These are phyloP conservation scores for Dendrobium officinale DNA, from an alignment of 106 monocot species.

Conservation along the genomic window DNA sequence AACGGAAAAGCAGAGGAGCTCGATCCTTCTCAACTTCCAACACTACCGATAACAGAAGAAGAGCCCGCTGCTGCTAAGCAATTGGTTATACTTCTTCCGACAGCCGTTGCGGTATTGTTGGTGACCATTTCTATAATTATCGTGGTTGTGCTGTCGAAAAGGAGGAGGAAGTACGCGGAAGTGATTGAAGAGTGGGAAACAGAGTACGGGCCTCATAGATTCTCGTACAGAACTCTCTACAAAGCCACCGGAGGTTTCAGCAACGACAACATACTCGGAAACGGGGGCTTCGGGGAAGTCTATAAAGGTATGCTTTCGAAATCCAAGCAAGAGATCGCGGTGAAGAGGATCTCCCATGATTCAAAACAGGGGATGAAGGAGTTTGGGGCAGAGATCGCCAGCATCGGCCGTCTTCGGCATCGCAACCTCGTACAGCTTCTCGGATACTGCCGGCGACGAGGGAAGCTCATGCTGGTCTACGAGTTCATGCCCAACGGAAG, in stretches of 20 bases:
- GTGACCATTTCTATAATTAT: not conserved
- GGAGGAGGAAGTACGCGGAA: slow-evolving; percentile 38
- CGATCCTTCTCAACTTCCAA: slow-evolving; percentile 30
- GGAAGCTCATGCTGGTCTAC: slow-evolving; percentile 64
- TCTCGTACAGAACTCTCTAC: slow-evolving; percentile 52
- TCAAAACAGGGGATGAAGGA: slow-evolving; percentile 56
- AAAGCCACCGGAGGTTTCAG: slow-evolving; percentile 65
- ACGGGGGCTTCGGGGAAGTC: slow-evolving; percentile 72
- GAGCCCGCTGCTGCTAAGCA: not conserved
- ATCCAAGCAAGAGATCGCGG: slow-evolving; percentile 49
- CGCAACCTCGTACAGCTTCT: slow-evolving; percentile 84
- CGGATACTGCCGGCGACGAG: slow-evolving; percentile 62
- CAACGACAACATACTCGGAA: slow-evolving; percentile 52
- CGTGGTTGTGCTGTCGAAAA: slow-evolving; percentile 3
- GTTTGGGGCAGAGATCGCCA: slow-evolving; percentile 79
- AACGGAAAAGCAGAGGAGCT: slow-evolving; percentile 34
- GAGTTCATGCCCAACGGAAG: slow-evolving; percentile 71
- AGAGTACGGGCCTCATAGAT: slow-evolving; percentile 64
- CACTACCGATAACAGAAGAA: slow-evolving; percentile 17
- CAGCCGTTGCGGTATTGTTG: slow-evolving; percentile 2
- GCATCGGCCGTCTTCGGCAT: slow-evolving; percentile 73
- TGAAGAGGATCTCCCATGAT: slow-evolving; percentile 43
- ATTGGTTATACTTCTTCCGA: not conserved
- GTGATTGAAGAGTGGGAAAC: slow-evolving; percentile 63
- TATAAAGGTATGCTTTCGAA: slow-evolving; percentile 56